Evolutionary conservation across 169 alveolate genomes (phyloP).

Genomic region (Cryptosporidium sp.): DNA sequence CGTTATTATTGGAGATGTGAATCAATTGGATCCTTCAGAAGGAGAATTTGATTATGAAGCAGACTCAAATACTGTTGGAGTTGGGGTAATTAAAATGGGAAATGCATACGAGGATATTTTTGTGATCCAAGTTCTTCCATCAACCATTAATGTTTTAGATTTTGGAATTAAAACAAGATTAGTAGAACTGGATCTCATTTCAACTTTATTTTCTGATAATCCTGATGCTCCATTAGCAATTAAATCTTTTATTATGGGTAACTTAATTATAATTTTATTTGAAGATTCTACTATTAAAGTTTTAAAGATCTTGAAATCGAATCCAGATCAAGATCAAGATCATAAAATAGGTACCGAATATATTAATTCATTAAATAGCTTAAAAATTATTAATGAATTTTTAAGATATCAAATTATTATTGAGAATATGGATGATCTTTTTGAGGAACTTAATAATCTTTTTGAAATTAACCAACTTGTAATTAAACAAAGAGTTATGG

Average conservation of each 20-base stretch:
- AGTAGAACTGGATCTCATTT: slow-evolving; percentile 29
- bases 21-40: slow-evolving; percentile 54
- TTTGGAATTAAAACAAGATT: slow-evolving; percentile 28
- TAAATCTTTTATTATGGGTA: slow-evolving; percentile 29
- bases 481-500: slow-evolving; percentile 44
- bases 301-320: background rate
- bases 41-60: slow-evolving; percentile 56
- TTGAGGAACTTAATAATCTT: slow-evolving; percentile 8
- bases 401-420: background rate
- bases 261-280: slow-evolving; percentile 24
- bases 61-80: slow-evolving; percentile 63
- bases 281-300: slow-evolving; percentile 56
- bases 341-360: slow-evolving; percentile 4
- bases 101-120: slow-evolving; percentile 3
- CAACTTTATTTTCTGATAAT: slow-evolving; percentile 8
- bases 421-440: slow-evolving; percentile 10
- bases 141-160: slow-evolving; percentile 20
- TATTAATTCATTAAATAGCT: background rate
- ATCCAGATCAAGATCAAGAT: background rate
- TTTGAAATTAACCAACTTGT: background rate
- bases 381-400: background rate
- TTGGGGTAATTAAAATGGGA: slow-evolving; percentile 22
- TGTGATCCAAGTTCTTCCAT: slow-evolving; percentile 39
- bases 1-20: slow-evolving; percentile 45
- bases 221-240: slow-evolving; percentile 67